A percentile compares a stretch with the other conserved stretches of the same genome.
These are phyloP conservation scores for Candida sonorensis DNA, from an alignment of 805 yeast species.

Conservation along the genomic window DNA sequence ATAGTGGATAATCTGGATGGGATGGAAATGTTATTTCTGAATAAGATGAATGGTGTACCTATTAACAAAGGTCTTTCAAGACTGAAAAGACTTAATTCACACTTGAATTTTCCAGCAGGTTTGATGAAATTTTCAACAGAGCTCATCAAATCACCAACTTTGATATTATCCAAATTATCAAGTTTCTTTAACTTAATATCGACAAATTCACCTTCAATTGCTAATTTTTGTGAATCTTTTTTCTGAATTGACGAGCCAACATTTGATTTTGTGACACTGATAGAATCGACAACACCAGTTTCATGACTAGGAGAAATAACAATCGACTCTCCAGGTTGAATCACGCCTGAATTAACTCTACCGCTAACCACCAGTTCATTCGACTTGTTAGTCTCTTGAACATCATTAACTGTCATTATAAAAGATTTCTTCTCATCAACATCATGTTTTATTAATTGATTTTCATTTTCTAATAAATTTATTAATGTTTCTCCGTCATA, in stretches of 20 bases:
- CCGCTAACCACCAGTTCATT: constrained; percentile 55
- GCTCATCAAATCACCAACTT: constrained; percentile 63
- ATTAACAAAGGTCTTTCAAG: constrained; percentile 64
- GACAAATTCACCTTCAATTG: constrained; percentile 50
- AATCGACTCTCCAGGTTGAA: constrained; percentile 67
- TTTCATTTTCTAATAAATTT: constrained; percentile 32
- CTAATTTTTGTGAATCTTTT: constrained; percentile 25
- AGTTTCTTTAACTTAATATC: constrained; percentile 35
- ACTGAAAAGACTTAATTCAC: constrained; percentile 60
- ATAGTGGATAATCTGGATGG: constrained; percentile 60
- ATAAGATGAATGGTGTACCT: constrained; percentile 73
- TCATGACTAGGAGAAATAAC: constrained; percentile 47
- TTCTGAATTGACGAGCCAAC: constrained; percentile 17
- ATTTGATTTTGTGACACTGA: constrained; percentile 19
- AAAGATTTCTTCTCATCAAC: constrained; percentile 34
- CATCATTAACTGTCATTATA: constrained; percentile 58
- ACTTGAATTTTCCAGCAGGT: constrained; percentile 42
- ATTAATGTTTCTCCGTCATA: constrained; percentile 42
- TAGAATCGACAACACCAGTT: constrained; percentile 34
- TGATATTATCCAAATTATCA: constrained; percentile 35
- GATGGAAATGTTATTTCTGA: constrained; percentile 66
- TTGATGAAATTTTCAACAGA: constrained; percentile 23
- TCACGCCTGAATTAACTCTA: constrained; percentile 56
- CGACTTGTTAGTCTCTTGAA: constrained; percentile 38
- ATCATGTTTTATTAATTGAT: constrained; percentile 12